Evolutionary conservation across 148 eudicot species (phyloP).

Genomic region (Chenopodium suecicum): DNA sequence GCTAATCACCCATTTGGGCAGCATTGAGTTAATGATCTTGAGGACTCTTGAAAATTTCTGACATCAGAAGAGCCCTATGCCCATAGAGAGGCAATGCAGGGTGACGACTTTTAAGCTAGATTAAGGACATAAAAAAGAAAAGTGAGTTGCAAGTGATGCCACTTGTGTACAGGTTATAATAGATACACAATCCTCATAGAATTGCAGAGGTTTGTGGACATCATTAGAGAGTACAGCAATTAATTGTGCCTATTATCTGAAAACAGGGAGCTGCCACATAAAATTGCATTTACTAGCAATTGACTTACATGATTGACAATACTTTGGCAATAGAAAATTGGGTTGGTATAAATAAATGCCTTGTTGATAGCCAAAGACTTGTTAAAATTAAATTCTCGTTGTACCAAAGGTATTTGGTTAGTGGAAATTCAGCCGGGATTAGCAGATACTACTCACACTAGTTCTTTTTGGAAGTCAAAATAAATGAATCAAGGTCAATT

Average conservation of each 20-base stretch:
- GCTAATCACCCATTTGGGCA: not conserved
- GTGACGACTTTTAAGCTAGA: not conserved
- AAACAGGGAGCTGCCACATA: not conserved
- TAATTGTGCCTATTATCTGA: not conserved
- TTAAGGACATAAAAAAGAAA: not conserved
- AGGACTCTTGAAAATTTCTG: not conserved
- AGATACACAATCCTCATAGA: not conserved
- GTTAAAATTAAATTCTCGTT: not conserved
- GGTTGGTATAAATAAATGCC: not conserved
- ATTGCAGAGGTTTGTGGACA: not conserved
- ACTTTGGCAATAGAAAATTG: not conserved
- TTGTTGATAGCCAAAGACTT: not conserved
- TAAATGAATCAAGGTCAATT: not conserved
- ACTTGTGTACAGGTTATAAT: not conserved
- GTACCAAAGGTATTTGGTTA: not conserved
- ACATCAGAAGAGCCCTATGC: not conserved
- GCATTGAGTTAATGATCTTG: not conserved
- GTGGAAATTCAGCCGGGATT: not conserved
- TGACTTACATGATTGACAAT: not conserved
- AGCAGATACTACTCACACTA: not conserved
- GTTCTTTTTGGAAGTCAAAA: not conserved
- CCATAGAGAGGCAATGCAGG: not conserved
- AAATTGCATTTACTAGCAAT: not conserved
- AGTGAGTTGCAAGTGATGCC: not conserved
- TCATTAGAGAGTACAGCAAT: not conserved